A percentile compares a stretch with the other conserved stretches of the same genome.
Conservation (phyloP, 345 rosid genomes). For the Hibiscus syriacus region DNA sequence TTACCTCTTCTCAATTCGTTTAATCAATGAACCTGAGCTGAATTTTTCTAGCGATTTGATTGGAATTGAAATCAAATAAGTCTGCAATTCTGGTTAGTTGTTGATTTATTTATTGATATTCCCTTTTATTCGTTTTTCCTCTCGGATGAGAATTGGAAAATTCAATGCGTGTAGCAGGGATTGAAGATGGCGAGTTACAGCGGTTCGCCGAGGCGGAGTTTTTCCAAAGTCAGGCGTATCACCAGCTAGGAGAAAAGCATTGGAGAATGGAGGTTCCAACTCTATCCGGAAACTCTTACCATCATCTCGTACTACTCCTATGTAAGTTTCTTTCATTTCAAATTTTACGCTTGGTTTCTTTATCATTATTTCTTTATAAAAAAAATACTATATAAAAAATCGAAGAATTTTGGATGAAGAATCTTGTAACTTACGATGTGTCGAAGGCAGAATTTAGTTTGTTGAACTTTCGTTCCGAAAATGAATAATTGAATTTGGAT, state of each 20-base stretch:
- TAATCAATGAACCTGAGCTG: neutral
- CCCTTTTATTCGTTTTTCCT: neutral
- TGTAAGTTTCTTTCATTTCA: neutral
- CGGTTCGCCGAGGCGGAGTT: conserved; percentile 63
- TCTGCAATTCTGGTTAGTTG: neutral
- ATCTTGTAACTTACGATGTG: neutral
- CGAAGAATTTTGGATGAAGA: neutral
- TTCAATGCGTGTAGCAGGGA: neutral
- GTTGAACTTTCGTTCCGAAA: neutral
- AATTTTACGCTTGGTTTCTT: neutral
- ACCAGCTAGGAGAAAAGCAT: conserved; percentile 43
- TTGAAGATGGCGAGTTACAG: conserved; percentile 66
- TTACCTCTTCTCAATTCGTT: neutral
- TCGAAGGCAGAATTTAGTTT: neutral
- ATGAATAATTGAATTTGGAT: neutral
- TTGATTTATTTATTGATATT: neutral
- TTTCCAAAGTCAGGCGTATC: conserved; percentile 41
- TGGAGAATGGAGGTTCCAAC: conserved; percentile 49
- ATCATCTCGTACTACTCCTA: conserved; percentile 37
- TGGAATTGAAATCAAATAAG: neutral
- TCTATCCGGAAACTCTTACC: conserved; percentile 49
- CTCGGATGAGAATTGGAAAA: neutral
- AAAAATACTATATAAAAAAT: neutral
- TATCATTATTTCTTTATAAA: neutral
- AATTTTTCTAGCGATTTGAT: neutral